Percentiles rank a stretch among this genome's conserved stretches.
Evolutionary conservation across 176 grass and related monocot species (phyloP).

Genomic region (Juncus inflexus): DNA sequence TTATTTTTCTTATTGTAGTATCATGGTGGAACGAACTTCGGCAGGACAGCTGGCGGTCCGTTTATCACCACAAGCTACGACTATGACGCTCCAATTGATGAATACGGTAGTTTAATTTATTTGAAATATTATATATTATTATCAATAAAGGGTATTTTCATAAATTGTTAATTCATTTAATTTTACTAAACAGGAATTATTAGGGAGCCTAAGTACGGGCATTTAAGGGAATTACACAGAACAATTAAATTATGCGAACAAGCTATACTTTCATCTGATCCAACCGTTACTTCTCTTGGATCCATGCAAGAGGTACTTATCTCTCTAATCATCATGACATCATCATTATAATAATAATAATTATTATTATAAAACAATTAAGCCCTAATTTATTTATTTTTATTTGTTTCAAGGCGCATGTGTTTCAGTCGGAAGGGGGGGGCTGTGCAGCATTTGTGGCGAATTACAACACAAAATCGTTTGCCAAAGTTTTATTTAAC

Average conservation of each 20-base stretch:
- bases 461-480: conserved; percentile 83
- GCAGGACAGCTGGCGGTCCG: conserved; percentile 91
- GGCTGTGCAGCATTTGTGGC: conserved; percentile 83
- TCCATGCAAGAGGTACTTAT: conserved; percentile 64
- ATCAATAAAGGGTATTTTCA: conserved; percentile 2
- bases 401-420: conserved; percentile 55
- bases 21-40: conserved; percentile 99
- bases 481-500: conserved; percentile 69
- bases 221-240: conserved; percentile 89
- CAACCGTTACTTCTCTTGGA: conserved; percentile 80
- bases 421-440: conserved; percentile 64
- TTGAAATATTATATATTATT: neutral
- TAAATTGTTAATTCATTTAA: conserved; percentile 21
- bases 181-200: conserved; percentile 54
- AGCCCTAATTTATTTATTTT: neutral
- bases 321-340: conserved; percentile 12
- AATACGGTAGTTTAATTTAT: conserved; percentile 62
- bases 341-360: neutral
- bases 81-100: conserved; percentile 99
- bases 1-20: conserved; percentile 47
- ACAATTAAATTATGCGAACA: conserved; percentile 91
- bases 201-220: conserved; percentile 93
- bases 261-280: conserved; percentile 83
- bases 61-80: conserved; percentile 99
- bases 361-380: neutral